These are phyloP conservation scores for Suhomyces emberorum DNA, from an alignment of 805 yeast genomes.

Conservation along the genomic window DNA sequence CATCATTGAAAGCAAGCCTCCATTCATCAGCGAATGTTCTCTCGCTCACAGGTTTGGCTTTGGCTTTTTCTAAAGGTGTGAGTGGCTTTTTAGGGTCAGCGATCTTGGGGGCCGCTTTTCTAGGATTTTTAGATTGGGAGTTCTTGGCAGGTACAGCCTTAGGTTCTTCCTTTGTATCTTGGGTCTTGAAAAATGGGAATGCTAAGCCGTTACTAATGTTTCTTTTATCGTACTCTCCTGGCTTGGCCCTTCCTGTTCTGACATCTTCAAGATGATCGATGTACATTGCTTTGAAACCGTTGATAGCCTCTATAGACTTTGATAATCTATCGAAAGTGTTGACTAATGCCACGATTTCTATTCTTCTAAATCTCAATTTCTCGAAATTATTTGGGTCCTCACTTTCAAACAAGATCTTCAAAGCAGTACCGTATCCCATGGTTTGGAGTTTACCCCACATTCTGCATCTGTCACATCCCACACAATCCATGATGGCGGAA, in stretches of 20 bases:
- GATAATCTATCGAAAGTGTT: conserved; percentile 92
- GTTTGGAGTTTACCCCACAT: conserved; percentile 98
- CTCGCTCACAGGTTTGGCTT: conserved; percentile 1
- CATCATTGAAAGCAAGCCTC: conserved; percentile 48
- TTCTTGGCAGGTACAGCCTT: neutral
- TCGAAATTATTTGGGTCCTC: conserved; percentile 49
- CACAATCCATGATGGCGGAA: conserved; percentile 94
- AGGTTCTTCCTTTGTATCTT: neutral
- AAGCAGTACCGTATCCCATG: conserved; percentile 95
- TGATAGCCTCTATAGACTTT: conserved; percentile 73
- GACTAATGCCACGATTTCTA: conserved; percentile 84
- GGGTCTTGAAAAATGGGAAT: conserved; percentile 32
- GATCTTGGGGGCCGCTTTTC: neutral
- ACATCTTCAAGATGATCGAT: conserved; percentile 39
- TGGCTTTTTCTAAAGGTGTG: conserved; percentile 2
- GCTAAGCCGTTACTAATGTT: conserved; percentile 28
- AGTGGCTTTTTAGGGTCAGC: conserved; percentile 8
- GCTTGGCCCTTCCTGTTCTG: conserved; percentile 34
- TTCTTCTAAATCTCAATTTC: conserved; percentile 61
- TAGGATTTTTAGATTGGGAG: neutral
- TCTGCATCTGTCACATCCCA: conserved; percentile 96
- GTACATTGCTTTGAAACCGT: conserved; percentile 62
- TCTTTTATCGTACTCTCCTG: conserved; percentile 38
- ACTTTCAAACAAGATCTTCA: conserved; percentile 83
- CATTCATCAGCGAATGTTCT: conserved; percentile 40